These are phyloP conservation scores for Filobasidium wieringae DNA, from an alignment of 768 basidiomycete genomes.

Conservation along the genomic window DNA sequence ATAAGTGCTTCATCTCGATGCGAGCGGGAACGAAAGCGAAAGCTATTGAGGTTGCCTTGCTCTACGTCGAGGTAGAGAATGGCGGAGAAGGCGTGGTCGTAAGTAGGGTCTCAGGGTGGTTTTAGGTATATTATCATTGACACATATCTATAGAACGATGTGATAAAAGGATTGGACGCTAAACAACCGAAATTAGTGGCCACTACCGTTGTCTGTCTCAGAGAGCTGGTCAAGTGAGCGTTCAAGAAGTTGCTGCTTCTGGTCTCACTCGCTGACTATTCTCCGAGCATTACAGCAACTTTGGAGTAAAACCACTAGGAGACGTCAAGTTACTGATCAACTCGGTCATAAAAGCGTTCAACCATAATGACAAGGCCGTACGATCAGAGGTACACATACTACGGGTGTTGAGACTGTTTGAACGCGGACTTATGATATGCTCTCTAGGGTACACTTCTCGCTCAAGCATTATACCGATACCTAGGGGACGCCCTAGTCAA, in stretches of 20 bases:
- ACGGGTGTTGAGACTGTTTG: neutral
- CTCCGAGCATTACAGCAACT: conserved; percentile 46
- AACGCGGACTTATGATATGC: neutral
- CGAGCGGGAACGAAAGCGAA: conserved; percentile 81
- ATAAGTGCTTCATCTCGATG: conserved; percentile 87
- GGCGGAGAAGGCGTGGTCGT: conserved; percentile 75
- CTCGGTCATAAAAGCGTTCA: conserved; percentile 79
- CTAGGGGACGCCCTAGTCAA: conserved; percentile 73
- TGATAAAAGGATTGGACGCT: conserved; percentile 70
- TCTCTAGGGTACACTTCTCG: conserved; percentile 53
- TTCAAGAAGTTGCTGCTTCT: neutral
- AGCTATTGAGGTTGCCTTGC: conserved; percentile 68
- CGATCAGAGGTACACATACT: conserved; percentile 54
- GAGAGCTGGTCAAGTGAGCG: conserved; percentile 70
- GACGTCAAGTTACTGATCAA: conserved; percentile 63
- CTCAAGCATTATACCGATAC: conserved; percentile 68
- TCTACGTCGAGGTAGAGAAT: conserved; percentile 91
- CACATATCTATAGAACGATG: conserved; percentile 48
- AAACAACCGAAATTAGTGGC: conserved; percentile 94
- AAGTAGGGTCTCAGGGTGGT: conserved; percentile 40
- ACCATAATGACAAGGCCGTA: conserved; percentile 88
- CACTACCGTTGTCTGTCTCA: conserved; percentile 61
- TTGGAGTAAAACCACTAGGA: conserved; percentile 57
- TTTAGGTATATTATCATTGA: neutral
- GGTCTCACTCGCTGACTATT: no score